Evolutionary conservation across 768 basidiomycete species (phyloP), one percentile per base, ranked within the genome.

Genomic region (Lactifluus echinatus): DNA sequence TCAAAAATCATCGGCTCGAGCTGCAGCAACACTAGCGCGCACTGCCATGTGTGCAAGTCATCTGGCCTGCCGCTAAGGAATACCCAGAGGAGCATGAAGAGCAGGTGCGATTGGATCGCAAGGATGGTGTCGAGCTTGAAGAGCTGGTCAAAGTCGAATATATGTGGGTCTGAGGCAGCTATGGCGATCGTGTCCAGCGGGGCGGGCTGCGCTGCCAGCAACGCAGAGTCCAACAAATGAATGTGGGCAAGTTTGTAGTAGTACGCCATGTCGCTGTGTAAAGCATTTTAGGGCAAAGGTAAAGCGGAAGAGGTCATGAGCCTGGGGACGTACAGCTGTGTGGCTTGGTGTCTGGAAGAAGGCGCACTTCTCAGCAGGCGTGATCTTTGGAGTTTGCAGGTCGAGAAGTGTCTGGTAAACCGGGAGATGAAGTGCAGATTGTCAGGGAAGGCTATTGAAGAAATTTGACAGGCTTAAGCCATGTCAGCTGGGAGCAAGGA

Each of bases 141-240:
- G 28, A 91, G 71, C 7, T 82, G 69, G 68, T 93, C 89, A 65
- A 93, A 88, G 71, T 94, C 84, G 69, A 93, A 89, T 56, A 87
- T 68, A 12, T 73, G 71, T 2, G 86, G 83, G 36, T 84, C 73
- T 33, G 82, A 79, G 31, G 92, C 75, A n/a, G 87, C 84, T 6
- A 79, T 73, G 6, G 80, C 77, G 59, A 91, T 83, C 34, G 79
- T 71, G 33, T 83, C 77, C 24, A 83, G 62, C 8, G 85, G 84
- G 44, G 81, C 84, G 4, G 72, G 48, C 56, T 78, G 72, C 15
- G 80, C 75, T 10, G 73, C 68, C 24, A 80, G 71, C 0, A 83
- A 83, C 1, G 77, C 72, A 2, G 80, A 55, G 2, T 83, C 78
- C 23, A 91, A 72, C 8, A 80, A 79, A 55, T 78, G 79, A 40